A percentile compares a stretch with the other conserved stretches of the same genome.
These are phyloP conservation scores for Gaertneriomyces semiglobifer DNA, from an alignment of 192 early-diverging fungal species.

Conservation along the genomic window DNA sequence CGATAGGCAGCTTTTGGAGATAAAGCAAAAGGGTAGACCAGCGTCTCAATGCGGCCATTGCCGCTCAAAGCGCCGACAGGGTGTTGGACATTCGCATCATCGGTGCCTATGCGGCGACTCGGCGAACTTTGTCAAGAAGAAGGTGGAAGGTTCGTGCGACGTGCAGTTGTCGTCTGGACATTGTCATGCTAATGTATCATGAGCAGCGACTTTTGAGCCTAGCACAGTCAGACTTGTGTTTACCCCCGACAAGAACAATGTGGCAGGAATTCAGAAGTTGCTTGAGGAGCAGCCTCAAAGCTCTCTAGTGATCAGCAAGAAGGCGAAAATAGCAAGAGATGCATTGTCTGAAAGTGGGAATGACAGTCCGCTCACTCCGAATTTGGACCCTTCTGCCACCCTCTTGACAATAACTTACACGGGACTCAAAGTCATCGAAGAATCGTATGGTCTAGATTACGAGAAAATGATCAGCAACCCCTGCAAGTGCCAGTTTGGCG, in stretches of 20 bases:
- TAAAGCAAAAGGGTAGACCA: slow-evolving; percentile 22
- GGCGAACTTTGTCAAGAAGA: slow-evolving; percentile 13
- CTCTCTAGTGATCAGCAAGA: slow-evolving; percentile 8
- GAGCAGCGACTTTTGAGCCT: slow-evolving; percentile 4
- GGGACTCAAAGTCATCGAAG: slow-evolving; percentile 14
- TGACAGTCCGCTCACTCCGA: too few relatives aligned
- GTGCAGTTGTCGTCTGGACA: neutral
- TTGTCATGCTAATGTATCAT: neutral
- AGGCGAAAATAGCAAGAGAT: slow-evolving; percentile 13
- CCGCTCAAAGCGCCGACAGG: slow-evolving; percentile 9
- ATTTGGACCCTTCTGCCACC: neutral
- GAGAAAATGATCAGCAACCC: slow-evolving; percentile 21
- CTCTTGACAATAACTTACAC: slow-evolving; percentile 6
- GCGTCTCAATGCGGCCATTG: slow-evolving; percentile 29
- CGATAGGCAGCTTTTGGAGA: slow-evolving; percentile 22
- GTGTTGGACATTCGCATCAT: slow-evolving; percentile 32
- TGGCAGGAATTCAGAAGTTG: slow-evolving; percentile 9
- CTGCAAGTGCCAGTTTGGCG: slow-evolving; percentile 29
- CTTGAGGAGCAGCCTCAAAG: slow-evolving; percentile 12
- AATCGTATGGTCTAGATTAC: slow-evolving; percentile 15
- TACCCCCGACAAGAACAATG: slow-evolving; percentile 11
- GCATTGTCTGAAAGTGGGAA: neutral
- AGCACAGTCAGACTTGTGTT: slow-evolving; percentile 10
- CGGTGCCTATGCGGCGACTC: slow-evolving; percentile 27
- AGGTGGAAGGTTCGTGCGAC: slow-evolving; percentile 20